These are phyloP conservation scores for Castanospermum australe DNA, from an alignment of 306 rosid genomes.

Conservation along the genomic window DNA sequence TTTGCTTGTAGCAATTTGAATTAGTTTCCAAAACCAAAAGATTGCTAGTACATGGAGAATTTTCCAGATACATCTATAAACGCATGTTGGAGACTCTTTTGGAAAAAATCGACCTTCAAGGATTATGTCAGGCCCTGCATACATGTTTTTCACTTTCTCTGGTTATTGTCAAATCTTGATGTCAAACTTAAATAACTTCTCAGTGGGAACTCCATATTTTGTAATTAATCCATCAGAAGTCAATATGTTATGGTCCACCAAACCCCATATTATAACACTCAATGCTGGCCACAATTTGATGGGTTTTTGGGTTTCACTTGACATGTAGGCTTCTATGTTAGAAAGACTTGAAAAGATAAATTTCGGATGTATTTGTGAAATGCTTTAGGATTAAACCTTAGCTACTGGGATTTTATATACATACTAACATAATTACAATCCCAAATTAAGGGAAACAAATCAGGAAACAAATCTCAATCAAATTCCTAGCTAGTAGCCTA, in stretches of 20 bases:
- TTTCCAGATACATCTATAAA: not conserved
- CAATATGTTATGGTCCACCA: not conserved
- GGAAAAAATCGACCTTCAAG: not conserved
- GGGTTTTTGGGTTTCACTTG: too few species aligned
- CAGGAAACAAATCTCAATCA: too few species aligned
- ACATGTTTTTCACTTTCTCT: not conserved
- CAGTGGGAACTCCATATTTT: not conserved
- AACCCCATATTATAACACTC: not conserved
- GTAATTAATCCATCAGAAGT: not conserved
- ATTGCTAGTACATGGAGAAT: not conserved
- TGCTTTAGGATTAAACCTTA: too few species aligned
- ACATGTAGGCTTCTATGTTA: too few species aligned
- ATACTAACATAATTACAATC: too few species aligned
- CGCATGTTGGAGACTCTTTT: not conserved
- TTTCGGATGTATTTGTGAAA: too few species aligned
- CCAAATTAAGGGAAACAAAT: too few species aligned
- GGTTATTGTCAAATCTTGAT: slow-evolving; percentile 1
- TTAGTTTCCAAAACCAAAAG: not conserved
- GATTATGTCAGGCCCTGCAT: not conserved
- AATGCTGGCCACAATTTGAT: not conserved
- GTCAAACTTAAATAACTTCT: not conserved
- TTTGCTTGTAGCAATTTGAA: not conserved
- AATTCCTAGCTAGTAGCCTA: too few species aligned
- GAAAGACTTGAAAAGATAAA: too few species aligned
- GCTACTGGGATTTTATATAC: too few species aligned